Base-by-base conservation (phyloP, 306 rosid genomes). In the Medicago truncatula region DNA sequence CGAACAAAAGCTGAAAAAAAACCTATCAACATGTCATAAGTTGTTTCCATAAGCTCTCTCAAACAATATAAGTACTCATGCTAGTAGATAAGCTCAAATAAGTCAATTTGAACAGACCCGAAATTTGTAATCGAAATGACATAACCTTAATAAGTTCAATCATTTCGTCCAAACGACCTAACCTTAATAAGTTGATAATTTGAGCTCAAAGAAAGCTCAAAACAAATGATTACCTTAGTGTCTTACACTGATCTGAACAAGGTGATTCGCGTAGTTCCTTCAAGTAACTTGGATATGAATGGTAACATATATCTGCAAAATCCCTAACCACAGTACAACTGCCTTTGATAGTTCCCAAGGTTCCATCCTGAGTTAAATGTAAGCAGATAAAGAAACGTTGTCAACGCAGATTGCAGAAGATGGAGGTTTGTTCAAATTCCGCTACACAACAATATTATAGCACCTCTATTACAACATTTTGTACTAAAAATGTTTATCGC, bases 251-350 rank as follows among this genome's bases (percentile, higher is more conserved):
- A 63, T 80, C 77, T 31, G 91, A 85, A 78, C 39, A 23, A 65
- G 89, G 89, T 58, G 87, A 81, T 80, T 90, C 91, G 0, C 90
- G 91, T n/a, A 89, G 76, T 75, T 92, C 97, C 84, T 84, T 86
- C 85, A 92, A 75, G 88, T 83, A 92, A 56, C 87, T 53, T 3
- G 88, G 89, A 84, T 86, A 90, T 20, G 97, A 92, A 76, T 90
- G 89, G 66, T 85, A 87, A 75, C 97, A 92, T 1, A 90, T 17
- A 84, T 92, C 97, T 43, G 90, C 92, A 82, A 90, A 90, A 85
- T 92, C 97, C 78, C 96, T 86, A 78, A 92, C 97, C 2, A 83
- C 97, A 1, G 97, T 92, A 61, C 96, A 90, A 69, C 96, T 88
- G 11, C 97, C 96, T 73, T 88, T 80, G 50, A 90, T 80, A n/a